A percentile compares a stretch with the other conserved stretches of the same genome.
phyloP scores from a whole-genome alignment of 148 eudicot genomes.

The Fagopyrum esculentum region DNA sequence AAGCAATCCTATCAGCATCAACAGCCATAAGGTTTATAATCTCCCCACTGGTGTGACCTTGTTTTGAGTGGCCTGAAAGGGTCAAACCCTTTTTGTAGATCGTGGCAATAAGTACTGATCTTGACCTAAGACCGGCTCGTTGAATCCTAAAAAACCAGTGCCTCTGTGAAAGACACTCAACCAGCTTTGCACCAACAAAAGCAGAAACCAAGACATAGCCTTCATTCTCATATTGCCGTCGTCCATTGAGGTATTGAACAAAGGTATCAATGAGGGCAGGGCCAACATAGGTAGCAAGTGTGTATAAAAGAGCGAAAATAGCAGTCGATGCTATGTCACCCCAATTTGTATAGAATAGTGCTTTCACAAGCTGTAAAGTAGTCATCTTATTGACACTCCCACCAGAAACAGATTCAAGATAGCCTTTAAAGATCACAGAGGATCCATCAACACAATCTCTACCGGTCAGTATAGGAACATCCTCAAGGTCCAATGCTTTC shows the following conservation, averaged over 20 bases:
- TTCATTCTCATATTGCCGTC: slow-evolving; percentile 22
- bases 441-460: slow-evolving; percentile 40
- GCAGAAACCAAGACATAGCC: slow-evolving; percentile 37
- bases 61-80: slow-evolving; percentile 48
- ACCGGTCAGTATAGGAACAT: slow-evolving; percentile 55
- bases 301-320: slow-evolving; percentile 30
- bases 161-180: slow-evolving; percentile 42
- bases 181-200: slow-evolving; percentile 42
- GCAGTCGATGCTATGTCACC: slow-evolving; percentile 37
- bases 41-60: slow-evolving; percentile 55
- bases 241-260: slow-evolving; percentile 51
- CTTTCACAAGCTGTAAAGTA: slow-evolving; percentile 40
- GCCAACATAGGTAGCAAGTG: slow-evolving; percentile 50
- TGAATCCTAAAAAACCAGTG: slow-evolving; percentile 50
- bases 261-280: slow-evolving; percentile 50
- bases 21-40: slow-evolving; percentile 62
- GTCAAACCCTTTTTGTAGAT: slow-evolving; percentile 54
- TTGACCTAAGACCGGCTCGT: slow-evolving; percentile 35
- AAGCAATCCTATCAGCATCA: slow-evolving; percentile 52
- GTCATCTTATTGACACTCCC: slow-evolving; percentile 29
- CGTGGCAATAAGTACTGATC: slow-evolving; percentile 47
- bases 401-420: slow-evolving; percentile 24
- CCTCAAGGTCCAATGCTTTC: slow-evolving; percentile 58
- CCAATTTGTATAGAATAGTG: slow-evolving; percentile 39
- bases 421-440: slow-evolving; percentile 25